Percentiles rank a stretch among this genome's conserved stretches.
These are phyloP conservation scores for Centella asiatica DNA, from an alignment of 129 eudicot genomes.

Conservation along the genomic window DNA sequence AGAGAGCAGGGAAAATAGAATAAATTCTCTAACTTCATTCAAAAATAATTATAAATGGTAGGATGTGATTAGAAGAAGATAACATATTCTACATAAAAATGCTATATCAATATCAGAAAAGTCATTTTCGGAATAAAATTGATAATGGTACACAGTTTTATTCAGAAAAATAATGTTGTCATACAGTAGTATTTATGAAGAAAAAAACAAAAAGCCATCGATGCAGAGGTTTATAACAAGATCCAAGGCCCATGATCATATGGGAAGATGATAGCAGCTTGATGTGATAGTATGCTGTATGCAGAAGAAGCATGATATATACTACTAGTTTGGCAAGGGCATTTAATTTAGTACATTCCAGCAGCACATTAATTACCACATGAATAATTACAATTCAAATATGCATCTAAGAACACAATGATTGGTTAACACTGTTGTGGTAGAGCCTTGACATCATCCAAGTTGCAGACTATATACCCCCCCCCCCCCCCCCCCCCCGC, in stretches of 20 bases:
- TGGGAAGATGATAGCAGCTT: slow-evolving; percentile 2
- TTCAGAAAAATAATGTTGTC: not conserved
- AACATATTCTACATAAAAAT: too few species aligned
- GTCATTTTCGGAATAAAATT: too few species aligned
- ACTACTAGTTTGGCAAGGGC: too few species aligned
- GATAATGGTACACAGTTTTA: too few species aligned
- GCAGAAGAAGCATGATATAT: too few species aligned
- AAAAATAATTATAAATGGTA: too few species aligned
- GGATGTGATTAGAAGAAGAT: too few species aligned
- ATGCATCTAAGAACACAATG: not conserved
- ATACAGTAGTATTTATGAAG: not conserved
- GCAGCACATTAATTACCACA: not conserved
- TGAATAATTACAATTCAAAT: not conserved
- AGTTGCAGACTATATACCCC: not conserved
- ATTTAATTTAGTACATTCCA: not conserved
- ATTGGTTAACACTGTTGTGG: not conserved
- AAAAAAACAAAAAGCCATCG: not conserved
- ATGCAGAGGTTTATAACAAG: too few species aligned
- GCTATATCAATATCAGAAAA: too few species aligned
- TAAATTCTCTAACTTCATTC: too few species aligned
- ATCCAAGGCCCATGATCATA: not conserved
- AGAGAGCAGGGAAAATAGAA: too few species aligned
- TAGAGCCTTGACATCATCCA: slow-evolving; percentile 12
- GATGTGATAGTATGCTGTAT: not conserved
- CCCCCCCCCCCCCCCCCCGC: too few species aligned